A percentile compares a stretch with the other conserved stretches of the same genome.
phyloP scores from a whole-genome alignment of 1,139 yeast species.

The Yamadazyma kanchanaburiensis region DNA sequence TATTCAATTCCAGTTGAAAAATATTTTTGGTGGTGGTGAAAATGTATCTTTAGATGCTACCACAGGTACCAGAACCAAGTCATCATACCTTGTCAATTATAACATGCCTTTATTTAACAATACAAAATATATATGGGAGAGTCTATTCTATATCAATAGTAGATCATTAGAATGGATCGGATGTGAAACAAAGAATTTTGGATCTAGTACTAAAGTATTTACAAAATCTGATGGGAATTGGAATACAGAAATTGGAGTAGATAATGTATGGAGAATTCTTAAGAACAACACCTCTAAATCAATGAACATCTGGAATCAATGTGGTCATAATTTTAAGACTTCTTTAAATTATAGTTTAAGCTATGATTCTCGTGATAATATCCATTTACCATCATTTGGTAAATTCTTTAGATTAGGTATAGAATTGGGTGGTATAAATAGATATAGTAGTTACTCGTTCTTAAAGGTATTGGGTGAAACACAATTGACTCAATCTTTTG shows the following conservation, averaged over 20 bases:
- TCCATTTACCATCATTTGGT: constrained; percentile 60
- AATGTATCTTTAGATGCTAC: constrained; percentile 70
- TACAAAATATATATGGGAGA: constrained; percentile 52
- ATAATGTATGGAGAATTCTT: constrained; percentile 62
- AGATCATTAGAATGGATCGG: constrained; percentile 60
- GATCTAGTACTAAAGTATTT: constrained; percentile 52
- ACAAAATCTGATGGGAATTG: constrained; percentile 21
- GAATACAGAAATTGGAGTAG: constrained; percentile 62
- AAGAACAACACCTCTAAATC: constrained; percentile 39
- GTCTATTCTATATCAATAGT: constrained; percentile 53
- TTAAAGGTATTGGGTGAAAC: constrained; percentile 49
- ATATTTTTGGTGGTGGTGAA: constrained; percentile 90
- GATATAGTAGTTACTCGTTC: constrained; percentile 26
- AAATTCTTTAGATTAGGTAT: constrained; percentile 45
- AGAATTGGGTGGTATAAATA: constrained; percentile 54
- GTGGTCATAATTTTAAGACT: constrained; percentile 63
- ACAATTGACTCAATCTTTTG: constrained; percentile 30
- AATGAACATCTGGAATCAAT: constrained; percentile 33
- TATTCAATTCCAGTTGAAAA: constrained; percentile 69
- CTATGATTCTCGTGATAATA: constrained; percentile 58
- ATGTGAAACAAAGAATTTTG: constrained; percentile 59
- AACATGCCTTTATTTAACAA: constrained; percentile 58
- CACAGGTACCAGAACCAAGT: constrained; percentile 74
- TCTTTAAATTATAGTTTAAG: constrained; percentile 49
- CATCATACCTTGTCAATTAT: constrained; percentile 65